phyloP scores from a whole-genome alignment of 2,329 filamentous ascomycete species.

The Alternaria panax region DNA sequence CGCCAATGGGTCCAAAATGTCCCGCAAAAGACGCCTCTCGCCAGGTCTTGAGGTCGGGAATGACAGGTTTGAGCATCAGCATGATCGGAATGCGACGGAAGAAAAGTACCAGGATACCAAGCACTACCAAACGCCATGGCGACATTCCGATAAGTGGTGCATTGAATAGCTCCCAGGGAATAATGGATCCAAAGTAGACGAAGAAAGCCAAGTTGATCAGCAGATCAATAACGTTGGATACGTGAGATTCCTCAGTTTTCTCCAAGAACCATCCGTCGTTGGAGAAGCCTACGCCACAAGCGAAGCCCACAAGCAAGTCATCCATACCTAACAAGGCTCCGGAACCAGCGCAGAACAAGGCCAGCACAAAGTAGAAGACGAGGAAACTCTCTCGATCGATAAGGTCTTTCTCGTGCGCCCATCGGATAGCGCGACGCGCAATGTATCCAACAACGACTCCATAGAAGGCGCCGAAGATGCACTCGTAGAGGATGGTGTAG shows the following conservation, averaged over 20 bases:
- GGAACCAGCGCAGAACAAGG: constrained; percentile 92
- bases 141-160: constrained; percentile 71
- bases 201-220: constrained; percentile 98
- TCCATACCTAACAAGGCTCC: constrained; percentile 91
- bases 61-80: constrained; percentile 87
- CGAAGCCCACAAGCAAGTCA: constrained; percentile 92
- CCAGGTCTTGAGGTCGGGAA: constrained; percentile 98
- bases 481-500: constrained; percentile 91
- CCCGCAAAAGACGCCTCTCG: constrained; percentile 95
- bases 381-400: constrained; percentile 98
- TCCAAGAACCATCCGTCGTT: constrained; percentile 99
- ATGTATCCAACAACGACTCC: constrained; percentile 89
- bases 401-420: constrained; percentile 80
- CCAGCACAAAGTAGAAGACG: constrained; percentile 97
- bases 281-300: constrained; percentile 96
- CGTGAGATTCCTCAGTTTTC: constrained; percentile 97
- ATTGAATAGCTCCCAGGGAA: constrained; percentile 95
- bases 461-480: constrained; percentile 87
- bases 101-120: constrained; percentile 91
- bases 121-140: constrained; percentile 91
- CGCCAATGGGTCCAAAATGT: constrained; percentile 96
- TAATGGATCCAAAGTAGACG: constrained; percentile 96
- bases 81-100: constrained; percentile 97
- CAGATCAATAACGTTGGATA: constrained; percentile 98
- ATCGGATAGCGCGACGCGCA: constrained; percentile 88